phyloP scores from a whole-genome alignment of 148 eudicot genomes.

The Cornus controversa region DNA sequence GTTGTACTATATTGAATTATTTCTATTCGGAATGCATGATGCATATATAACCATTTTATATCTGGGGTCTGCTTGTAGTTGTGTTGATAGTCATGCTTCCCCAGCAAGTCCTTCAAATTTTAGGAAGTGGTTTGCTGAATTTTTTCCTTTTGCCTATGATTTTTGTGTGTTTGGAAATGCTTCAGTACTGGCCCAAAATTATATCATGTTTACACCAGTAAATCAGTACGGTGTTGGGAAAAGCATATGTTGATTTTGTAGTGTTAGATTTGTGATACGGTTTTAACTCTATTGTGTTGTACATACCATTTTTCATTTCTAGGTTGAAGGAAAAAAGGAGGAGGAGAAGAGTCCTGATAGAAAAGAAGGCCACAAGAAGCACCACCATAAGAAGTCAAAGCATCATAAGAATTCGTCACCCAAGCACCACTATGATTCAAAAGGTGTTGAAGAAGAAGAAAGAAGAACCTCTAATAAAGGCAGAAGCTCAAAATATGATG shows the following conservation, averaged over 20 bases:
- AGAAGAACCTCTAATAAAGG: slow-evolving; percentile 38
- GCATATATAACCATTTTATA: too few relatives aligned
- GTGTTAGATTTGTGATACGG: not conserved
- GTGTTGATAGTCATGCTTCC: not conserved
- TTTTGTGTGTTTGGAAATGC: too few relatives aligned
- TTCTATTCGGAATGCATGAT: too few relatives aligned
- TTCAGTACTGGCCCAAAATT: not conserved
- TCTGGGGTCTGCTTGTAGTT: too few relatives aligned
- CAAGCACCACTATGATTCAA: slow-evolving; percentile 38
- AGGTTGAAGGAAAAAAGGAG: slow-evolving; percentile 67
- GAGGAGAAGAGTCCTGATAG: slow-evolving; percentile 42
- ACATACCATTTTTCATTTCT: slow-evolving; percentile 17
- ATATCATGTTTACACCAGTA: not conserved
- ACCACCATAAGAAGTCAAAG: slow-evolving; percentile 47
- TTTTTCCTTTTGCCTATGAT: too few relatives aligned
- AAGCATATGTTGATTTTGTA: not conserved
- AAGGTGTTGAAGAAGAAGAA: slow-evolving; percentile 36
- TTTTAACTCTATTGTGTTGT: not conserved
- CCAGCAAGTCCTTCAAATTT: not conserved
- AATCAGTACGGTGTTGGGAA: not conserved
- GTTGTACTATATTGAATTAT: too few relatives aligned
- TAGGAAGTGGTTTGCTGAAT: too few relatives aligned
- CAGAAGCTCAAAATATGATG: slow-evolving; percentile 29
- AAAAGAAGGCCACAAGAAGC: slow-evolving; percentile 40
- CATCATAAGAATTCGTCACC: slow-evolving; percentile 54